Base-by-base conservation (phyloP, 225 moss, liverwort and hornwort species). In the Physcomitrellopsis africana region DNA sequence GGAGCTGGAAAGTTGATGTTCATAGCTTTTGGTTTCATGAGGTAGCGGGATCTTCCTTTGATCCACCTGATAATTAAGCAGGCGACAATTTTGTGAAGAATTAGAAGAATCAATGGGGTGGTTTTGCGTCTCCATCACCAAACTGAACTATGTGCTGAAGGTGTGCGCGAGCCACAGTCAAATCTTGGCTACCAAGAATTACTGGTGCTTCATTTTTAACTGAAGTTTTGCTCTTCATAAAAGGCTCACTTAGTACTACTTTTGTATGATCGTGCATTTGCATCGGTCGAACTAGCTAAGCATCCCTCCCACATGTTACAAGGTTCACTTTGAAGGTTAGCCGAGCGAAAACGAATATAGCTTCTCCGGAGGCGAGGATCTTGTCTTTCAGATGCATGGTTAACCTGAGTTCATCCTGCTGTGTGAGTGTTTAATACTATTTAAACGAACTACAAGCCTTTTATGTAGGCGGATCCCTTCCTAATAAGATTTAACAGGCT, bases 91-190 rank as follows among this genome's bases (percentile, higher is more conserved):
- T 27, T n/a, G 12, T 71, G 59, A 15, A 59, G 3, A 27, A 11
- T 60, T 46, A 1, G 69, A 56, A 69, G 54, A 37, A 42, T 43
- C 19, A 42, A 14, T 22, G 49, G 14, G 43, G 41, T 69, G 43
- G 46, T 58, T 70, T 57, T 23, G 24, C 51, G 72, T 62, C 62
- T 62, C 62, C 51, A 8, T 63, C 42, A 63, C 63, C 17, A 41
- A 41, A 15, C 51, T 58, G 16, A 26, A 51, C 26, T 37, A n/a
- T 12, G 32, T 29, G 51, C n/a, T 7, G 29, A 32, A 51, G 52
- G 12, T 71, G 26, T 60, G 47, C 59, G 60, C 7, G 32, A 0
- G 32, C 48, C 17, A 42, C 15, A 55, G 48, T 60, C 60, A 60
- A 49, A 19, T 10, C 0, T 47, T 46, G 13, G 13, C 60, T 64